These are phyloP conservation scores for Mycena olivaceomarginata DNA, from an alignment of 768 basidiomycete species.

Conservation along the genomic window DNA sequence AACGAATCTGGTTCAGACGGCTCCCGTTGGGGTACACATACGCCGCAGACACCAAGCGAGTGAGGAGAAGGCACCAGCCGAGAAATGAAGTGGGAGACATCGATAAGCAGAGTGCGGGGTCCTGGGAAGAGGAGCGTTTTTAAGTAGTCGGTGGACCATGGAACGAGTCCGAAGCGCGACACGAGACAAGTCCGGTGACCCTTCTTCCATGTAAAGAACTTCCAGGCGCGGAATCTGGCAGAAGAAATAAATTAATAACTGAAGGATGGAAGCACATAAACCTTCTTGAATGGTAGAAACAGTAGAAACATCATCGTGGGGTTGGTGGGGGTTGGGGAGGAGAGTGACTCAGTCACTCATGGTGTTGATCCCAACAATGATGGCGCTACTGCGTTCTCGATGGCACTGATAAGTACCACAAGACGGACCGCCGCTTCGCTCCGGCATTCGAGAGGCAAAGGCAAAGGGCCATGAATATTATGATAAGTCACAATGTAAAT, in stretches of 20 bases:
- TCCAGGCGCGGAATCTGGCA: conserved; percentile 22
- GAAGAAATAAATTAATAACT: conserved; percentile 20
- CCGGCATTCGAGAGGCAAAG: too few relatives aligned
- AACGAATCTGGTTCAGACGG: conserved; percentile 36
- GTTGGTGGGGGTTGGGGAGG: background rate
- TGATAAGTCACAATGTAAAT: too few relatives aligned
- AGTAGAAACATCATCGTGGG: conserved; percentile 20
- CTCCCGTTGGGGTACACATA: conserved; percentile 31
- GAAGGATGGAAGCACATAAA: conserved; percentile 22
- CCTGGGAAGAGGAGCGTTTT: conserved; percentile 21
- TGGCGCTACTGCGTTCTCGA: background rate
- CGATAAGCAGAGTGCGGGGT: conserved; percentile 28
- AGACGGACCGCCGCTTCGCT: too few relatives aligned
- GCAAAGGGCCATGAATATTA: too few relatives aligned
- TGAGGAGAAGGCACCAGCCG: conserved; percentile 33
- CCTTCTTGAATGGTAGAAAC: conserved; percentile 3
- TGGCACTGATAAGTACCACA: too few relatives aligned
- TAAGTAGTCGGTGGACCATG: conserved; percentile 22
- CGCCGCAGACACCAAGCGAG: conserved; percentile 24
- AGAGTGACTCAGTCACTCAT: conserved; percentile 16
- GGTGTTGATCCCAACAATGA: conserved; percentile 25
- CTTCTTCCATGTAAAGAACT: conserved; percentile 21
- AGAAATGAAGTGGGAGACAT: conserved; percentile 32
- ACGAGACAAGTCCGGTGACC: conserved; percentile 31
- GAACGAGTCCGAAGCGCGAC: conserved; percentile 23